These are phyloP conservation scores for Diplocarpon rosae DNA, from an alignment of 2,329 filamentous ascomycete genomes.

Conservation along the genomic window DNA sequence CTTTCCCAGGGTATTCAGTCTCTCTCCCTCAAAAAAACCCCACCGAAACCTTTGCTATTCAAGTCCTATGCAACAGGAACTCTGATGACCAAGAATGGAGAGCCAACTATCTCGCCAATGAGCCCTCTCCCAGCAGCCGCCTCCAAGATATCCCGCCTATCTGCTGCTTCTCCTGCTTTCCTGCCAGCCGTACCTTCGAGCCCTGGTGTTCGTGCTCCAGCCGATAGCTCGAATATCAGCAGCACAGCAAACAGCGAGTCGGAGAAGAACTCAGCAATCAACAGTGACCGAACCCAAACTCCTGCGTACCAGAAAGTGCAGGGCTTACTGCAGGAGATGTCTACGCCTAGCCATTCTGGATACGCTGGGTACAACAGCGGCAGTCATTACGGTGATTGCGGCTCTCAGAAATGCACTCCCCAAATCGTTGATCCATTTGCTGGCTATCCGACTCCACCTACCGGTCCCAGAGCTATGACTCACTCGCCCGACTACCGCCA, in stretches of 20 bases:
- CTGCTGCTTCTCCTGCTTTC: slow-evolving; percentile 3
- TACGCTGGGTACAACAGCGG: too few species aligned
- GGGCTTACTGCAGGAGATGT: too few species aligned
- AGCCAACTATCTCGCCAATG: slow-evolving; percentile 1
- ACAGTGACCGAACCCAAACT: too few species aligned
- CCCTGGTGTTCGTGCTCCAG: too few species aligned
- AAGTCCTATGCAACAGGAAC: slow-evolving; percentile 8
- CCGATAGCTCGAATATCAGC: too few species aligned
- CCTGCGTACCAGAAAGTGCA: too few species aligned
- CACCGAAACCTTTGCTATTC: neutral
- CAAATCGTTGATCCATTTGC: neutral
- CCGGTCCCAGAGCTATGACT: neutral
- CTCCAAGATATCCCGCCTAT: neutral
- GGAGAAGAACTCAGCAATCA: too few species aligned
- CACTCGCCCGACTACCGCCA: neutral
- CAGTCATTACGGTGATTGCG: too few species aligned
- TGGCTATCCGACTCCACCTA: neutral
- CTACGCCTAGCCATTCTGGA: too few species aligned
- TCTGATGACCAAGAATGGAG: slow-evolving; percentile 4
- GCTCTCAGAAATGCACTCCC: neutral
- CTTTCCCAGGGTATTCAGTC: too few species aligned
- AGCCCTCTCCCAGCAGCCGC: neutral
- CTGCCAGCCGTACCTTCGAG: neutral
- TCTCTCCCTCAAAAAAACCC: too few species aligned
- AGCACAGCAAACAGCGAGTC: too few species aligned